These are phyloP conservation scores for Xylaria venustula DNA, from an alignment of 495 filamentous ascomycete species.

Conservation along the genomic window DNA sequence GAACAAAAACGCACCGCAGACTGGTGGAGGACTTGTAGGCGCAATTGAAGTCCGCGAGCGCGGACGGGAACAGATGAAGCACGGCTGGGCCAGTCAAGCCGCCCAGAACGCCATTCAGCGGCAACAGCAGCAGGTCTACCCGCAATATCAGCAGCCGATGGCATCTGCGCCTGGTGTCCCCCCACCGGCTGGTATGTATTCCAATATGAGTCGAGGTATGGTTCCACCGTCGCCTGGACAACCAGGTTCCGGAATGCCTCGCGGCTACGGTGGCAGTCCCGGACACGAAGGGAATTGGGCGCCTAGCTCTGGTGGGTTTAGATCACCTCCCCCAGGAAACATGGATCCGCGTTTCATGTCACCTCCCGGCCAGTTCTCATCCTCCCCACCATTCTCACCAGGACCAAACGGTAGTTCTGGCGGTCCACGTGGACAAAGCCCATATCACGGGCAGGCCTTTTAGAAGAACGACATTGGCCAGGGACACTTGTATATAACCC, in stretches of 20 bases:
- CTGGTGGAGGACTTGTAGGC: slow-evolving; percentile 64
- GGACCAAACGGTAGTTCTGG: background rate
- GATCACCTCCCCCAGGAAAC: slow-evolving; percentile 26
- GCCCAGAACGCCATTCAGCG: slow-evolving; percentile 79
- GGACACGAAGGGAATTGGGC: slow-evolving; percentile 27
- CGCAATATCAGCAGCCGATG: slow-evolving; percentile 36
- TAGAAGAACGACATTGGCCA: slow-evolving; percentile 15
- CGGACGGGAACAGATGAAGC: slow-evolving; percentile 69
- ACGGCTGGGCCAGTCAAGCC: slow-evolving; percentile 67
- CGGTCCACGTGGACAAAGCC: slow-evolving; percentile 29
- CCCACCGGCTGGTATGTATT: slow-evolving; percentile 34
- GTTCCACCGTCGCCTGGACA: slow-evolving; percentile 17
- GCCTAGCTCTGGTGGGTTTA: slow-evolving; percentile 29
- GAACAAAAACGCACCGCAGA: slow-evolving; percentile 47
- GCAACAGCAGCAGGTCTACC: slow-evolving; percentile 58
- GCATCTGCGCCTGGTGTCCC: slow-evolving; percentile 21
- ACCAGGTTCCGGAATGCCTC: slow-evolving; percentile 17
- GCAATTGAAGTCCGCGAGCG: slow-evolving; percentile 74
- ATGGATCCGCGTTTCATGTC: slow-evolving; percentile 26
- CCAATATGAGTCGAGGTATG: slow-evolving; percentile 25
- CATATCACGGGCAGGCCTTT: slow-evolving; percentile 42
- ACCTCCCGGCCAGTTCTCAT: slow-evolving; percentile 28
- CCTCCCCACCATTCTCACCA: slow-evolving; percentile 2
- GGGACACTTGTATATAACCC: background rate
- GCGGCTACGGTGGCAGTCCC: slow-evolving; percentile 10